Base-by-base conservation (phyloP, 2,329 filamentous ascomycete genomes). In the Teratosphaeria destructans region DNA sequence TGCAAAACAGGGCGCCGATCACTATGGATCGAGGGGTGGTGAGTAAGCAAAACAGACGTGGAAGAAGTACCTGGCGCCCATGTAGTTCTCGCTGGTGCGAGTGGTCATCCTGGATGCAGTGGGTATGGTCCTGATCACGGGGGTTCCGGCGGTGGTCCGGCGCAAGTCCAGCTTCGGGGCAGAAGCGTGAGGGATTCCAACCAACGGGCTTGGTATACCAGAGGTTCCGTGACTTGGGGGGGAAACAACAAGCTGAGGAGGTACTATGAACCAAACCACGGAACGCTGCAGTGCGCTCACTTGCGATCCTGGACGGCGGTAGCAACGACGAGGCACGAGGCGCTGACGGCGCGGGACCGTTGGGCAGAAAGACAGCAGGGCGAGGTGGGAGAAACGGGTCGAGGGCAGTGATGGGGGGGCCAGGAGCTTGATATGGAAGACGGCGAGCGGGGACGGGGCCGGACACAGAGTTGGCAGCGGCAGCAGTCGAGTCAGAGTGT, bases 21-120 rank as follows among this genome's bases (percentile, higher is more conserved):
- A 29, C 14, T 49, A 59, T 61, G 12, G 62, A 63, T 58, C 54
- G 62, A 54, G 49, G 55, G 54, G 56, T 29, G 4, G 26, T 58
- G n/a, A 32, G 52, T 11, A 19, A 39, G 43, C 43, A 49, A 47
- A 34, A 64, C 60, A 57, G 58, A 54, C 54, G 58, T 60, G 64
- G 65, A 67, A 66, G 64, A 64, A 67, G 67, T 74, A 74, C 72
- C 72, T 74, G 70, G 68, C 65, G 65, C 68, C 64, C 67, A 70
- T 68, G 61, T 64, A 63, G 57, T 72, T 69, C 67, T 73, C 70
- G 69, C 68, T 66, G 70, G 57, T 70, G 70, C 70, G 68, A 70
- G 65, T 65, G 66, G 66, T 71, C 72, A 74, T 74, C 70, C 71
- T 74, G 72, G 66, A 49, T 49, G 43, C 19, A 26, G 43, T 54